Base-by-base conservation (phyloP, 805 yeast species). In the Saccharomycopsis olivae region DNA sequence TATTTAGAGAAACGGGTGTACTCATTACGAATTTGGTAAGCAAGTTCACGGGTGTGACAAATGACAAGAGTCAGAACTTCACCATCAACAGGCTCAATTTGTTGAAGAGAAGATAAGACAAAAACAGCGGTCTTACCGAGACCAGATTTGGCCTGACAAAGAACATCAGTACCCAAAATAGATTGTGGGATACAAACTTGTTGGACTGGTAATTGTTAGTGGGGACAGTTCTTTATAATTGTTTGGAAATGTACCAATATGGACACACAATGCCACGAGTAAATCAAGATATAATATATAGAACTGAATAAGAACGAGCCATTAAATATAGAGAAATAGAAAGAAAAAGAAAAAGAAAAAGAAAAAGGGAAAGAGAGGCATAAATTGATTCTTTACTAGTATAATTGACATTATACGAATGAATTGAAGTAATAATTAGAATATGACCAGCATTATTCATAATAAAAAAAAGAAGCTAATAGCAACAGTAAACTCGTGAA, bases 81-180 rank as follows among this genome's bases (percentile, higher is more conserved):
- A 57, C 97, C 98, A 47, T 94, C 86, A 51, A 89, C 86, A 34
- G 98, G 97, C 57, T 92, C 97, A 57, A 89, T 72, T 68, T 89
- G 96, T 66, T 89, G 97, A 59, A 89, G 73, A 47, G 98, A 89
- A 19, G 96, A 84, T 55, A 89, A 72, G 46, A 89, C 97, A 54
- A 89, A 89, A 42, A 89, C 97, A 34, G 98, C 98, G 45, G 98
- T 89, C 64, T 89, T 89, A 78, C 98, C 98, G 53, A 92, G 73
- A 82, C 98, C 98, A 35, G 98, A 92, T 70, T 92, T 89, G 64
- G 98, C 98, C 72, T 89, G 98, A 69, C 98, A 92, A 52, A 89
- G 68, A 44, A 89, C 97, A 60, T 89, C 98, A 47, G 95, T 89
- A 58, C 97, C 98, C 53, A 89, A 81, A 58, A 89, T 86, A 42